Evolutionary conservation across 2,329 filamentous ascomycete species (phyloP).

Genomic region (Trichoderma semiorbis): DNA sequence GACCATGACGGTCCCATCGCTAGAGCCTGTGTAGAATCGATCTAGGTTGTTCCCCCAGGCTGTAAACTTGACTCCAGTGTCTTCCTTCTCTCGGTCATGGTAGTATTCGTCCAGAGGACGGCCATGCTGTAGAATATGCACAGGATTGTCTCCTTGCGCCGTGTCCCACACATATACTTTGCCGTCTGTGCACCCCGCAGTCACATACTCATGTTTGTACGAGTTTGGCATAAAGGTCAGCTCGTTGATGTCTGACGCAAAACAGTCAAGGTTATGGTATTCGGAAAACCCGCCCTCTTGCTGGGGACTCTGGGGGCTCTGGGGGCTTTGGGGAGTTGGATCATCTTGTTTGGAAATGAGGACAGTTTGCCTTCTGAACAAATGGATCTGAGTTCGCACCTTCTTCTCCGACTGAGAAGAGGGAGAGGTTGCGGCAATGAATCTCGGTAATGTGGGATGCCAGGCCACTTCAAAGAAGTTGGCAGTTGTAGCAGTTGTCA

Average conservation of each 20-base stretch:
- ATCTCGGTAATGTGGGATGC: conserved; percentile 54
- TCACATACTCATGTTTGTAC: conserved; percentile 48
- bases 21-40: conserved; percentile 61
- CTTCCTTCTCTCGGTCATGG: conserved; percentile 50
- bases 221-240: conserved; percentile 57
- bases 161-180: conserved; percentile 63
- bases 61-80: conserved; percentile 61
- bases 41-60: conserved; percentile 57
- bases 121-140: conserved; percentile 55
- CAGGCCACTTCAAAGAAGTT: conserved; percentile 64
- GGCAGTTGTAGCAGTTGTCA: conserved; percentile 50
- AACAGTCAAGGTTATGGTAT: conserved; percentile 56
- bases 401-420: conserved; percentile 42
- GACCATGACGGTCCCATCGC: conserved; percentile 59
- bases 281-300: conserved; percentile 34
- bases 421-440: conserved; percentile 57
- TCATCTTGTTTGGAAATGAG: background rate
- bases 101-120: conserved; percentile 38
- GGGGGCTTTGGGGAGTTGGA: background rate
- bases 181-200: conserved; percentile 60
- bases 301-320: background rate
- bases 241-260: conserved; percentile 60
- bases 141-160: conserved; percentile 49
- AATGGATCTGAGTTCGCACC: conserved; percentile 54
- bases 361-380: conserved; percentile 40